A percentile compares a stretch with the other conserved stretches of the same genome.
Conservation (phyloP, 805 yeast species). For the Metschnikowia aberdeeniae region DNA sequence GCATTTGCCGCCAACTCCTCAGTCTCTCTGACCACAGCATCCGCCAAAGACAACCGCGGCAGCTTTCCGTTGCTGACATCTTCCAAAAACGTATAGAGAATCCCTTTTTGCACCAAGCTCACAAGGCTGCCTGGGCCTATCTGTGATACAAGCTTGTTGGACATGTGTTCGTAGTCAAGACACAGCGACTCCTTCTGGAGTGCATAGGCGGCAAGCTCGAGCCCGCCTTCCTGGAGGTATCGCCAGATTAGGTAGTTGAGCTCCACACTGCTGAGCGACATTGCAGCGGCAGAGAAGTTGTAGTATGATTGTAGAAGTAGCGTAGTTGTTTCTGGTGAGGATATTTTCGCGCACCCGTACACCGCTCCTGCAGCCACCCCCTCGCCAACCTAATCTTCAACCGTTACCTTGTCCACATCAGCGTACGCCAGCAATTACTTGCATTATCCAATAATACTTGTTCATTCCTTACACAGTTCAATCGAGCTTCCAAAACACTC, state of each 20-base stretch:
- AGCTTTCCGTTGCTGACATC: conserved; percentile 37
- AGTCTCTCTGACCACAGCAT: conserved; percentile 48
- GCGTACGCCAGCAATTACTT: no score
- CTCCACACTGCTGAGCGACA: conserved; percentile 82
- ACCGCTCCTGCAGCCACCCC: not conserved
- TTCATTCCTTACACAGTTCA: no score
- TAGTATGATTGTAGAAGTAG: not conserved
- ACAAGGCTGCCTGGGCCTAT: conserved; percentile 82
- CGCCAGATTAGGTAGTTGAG: conserved; percentile 91
- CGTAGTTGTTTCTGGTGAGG: not conserved
- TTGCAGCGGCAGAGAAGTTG: conserved; percentile 19
- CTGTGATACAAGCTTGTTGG: conserved; percentile 36
- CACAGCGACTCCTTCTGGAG: conserved; percentile 70
- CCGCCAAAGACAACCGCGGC: conserved; percentile 35
- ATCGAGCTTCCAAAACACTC: no score
- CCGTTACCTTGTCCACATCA: no score
- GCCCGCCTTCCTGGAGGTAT: conserved; percentile 81
- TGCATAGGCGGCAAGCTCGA: conserved; percentile 74
- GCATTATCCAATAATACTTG: no score
- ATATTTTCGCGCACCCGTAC: conserved; percentile 1
- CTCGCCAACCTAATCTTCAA: not conserved
- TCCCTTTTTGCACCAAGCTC: conserved; percentile 79
- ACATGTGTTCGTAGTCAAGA: conserved; percentile 47
- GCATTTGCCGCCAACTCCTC: conserved; percentile 11
- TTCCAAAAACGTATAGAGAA: conserved; percentile 71